Percentiles rank a stretch among this genome's conserved stretches.
phyloP scores from a whole-genome alignment of 176 grass and related monocot genomes.

The Oryza meridionalis region DNA sequence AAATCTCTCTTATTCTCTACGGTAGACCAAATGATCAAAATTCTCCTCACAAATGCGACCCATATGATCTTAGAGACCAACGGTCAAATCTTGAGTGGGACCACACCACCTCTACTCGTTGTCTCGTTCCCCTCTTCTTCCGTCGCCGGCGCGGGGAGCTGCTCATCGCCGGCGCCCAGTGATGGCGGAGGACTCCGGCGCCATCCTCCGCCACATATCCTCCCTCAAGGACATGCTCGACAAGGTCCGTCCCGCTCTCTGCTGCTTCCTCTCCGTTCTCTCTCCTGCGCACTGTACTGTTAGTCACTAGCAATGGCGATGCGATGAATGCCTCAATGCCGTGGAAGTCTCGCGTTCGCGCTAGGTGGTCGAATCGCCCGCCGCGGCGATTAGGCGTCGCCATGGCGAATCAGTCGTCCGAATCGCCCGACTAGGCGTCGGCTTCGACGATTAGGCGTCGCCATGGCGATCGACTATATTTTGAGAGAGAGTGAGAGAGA shows the following conservation, averaged over 20 bases:
- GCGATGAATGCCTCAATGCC: neutral
- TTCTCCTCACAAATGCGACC: too few relatives aligned
- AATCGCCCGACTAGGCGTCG: too few relatives aligned
- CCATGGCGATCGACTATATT: neutral
- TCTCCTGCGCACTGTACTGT: neutral
- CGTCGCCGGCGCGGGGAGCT: too few relatives aligned
- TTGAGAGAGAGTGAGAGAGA: neutral
- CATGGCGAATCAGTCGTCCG: too few relatives aligned
- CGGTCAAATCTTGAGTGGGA: too few relatives aligned
- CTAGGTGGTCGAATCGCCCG: too few relatives aligned
- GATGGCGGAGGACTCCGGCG: conserved; percentile 74
- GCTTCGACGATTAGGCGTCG: neutral
- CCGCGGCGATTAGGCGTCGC: too few relatives aligned
- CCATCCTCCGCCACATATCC: conserved; percentile 88
- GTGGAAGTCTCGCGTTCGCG: neutral
- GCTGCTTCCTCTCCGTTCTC: neutral
- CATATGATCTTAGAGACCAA: too few relatives aligned
- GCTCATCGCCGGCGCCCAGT: too few relatives aligned
- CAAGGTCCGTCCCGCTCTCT: conserved; percentile 53
- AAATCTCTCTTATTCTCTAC: too few relatives aligned
- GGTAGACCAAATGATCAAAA: too few relatives aligned
- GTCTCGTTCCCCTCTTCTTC: neutral
- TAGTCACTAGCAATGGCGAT: neutral
- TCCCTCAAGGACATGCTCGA: conserved; percentile 97
- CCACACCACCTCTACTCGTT: too few relatives aligned